Base-by-base conservation (phyloP, 2,329 filamentous ascomycete species). In the Ceratocystis cubensis region DNA sequence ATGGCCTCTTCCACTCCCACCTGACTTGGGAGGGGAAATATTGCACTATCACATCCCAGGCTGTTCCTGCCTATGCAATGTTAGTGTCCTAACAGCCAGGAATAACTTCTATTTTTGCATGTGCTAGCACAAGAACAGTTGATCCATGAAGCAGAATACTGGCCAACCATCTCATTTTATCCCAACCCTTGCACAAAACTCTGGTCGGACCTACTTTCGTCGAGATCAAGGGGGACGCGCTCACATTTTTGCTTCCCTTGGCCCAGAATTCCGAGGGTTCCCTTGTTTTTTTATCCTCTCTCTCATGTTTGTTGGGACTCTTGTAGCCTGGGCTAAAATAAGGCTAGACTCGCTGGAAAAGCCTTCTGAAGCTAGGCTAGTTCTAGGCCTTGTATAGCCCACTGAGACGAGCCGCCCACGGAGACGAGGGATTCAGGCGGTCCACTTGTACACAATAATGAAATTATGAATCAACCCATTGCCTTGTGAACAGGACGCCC, bases 131-230 rank as follows among this genome's bases (percentile, higher is more conserved):
- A 53, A 53, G 37, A 53, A 53, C 25, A 25, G 33, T 37, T 17
- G 8, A 53, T 25, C 48, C 20, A 17, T 22, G 25, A 33, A 59
- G 13, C 37, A 41, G 53, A 57, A 59, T n/a, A 28, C 33, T 4
- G 30, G n/a, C 56, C 56, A 59, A 59, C 56, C 56, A 37, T 59
- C 56, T 59, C 28, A 59, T 33, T 59, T 59, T 59, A 59, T 59
- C 33, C 28, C 28, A 59, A 41, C 56, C 15, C 56, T 59, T 59
- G 56, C 56, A 37, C 56, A 59, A n/a, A 59, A 59, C 5, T 28
- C 48, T 28, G 48, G 48, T 53, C 48, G 48, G 48, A 53, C 48
- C 48, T 53, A 53, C 48, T 53, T 15, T 53, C 48, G 48, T 53
- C 22, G 22, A 53, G 48, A 53, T 22, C 48, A 20, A 53, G 48